Evolutionary conservation across 2,329 filamentous ascomycete species (phyloP), one percentile per base, ranked within the genome.

Genomic region (Paecilomyces variotii): DNA sequence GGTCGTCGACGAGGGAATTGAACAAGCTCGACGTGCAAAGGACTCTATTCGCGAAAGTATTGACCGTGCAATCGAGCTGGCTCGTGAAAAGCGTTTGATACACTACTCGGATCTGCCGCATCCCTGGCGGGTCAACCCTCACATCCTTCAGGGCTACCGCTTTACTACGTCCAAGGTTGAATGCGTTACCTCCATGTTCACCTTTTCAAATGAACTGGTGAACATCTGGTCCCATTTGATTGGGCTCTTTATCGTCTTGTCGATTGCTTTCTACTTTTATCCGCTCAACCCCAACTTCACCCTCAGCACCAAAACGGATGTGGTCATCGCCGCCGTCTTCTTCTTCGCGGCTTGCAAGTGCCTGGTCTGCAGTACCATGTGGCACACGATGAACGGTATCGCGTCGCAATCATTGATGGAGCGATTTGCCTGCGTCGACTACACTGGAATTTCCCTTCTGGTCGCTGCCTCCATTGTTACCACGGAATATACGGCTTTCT

Each of bases 331-430:
- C 0, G 91, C 89, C 25, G 83, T 95, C 64, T 99, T 99, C 82
- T 97, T 99, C 79, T 90, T 96, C 70, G 94, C 93, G 54, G 94
- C 94, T 53, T 91, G 87, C 80, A 91, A 97, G 74, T 97, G 93
- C 69, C 84, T 99, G 57, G 86, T 93, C 70, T 99, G 94, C 85
- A 95, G 89, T 62, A 93, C 88, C 63, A 86, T 97, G 70, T 99
- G 94, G 94, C 94, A 99, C 78, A 97, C 94, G 27, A 97, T 99
- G 91, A 96, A 93, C 78, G 91, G 90, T 67, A 95, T 97, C 57
- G 91, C 93, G 19, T 90, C 96, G 65, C 87, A 96, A 68, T 85
- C 86, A 24, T 84, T 96, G 50, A 88, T 99, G 77, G 94, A 96
- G 72, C 88, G 91, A 61, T 97, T 99, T 69, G 94, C 94, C 19